Conservation (phyloP, 2,329 filamentous ascomycete genomes). For the Arthrobotrys conoides region DNA sequence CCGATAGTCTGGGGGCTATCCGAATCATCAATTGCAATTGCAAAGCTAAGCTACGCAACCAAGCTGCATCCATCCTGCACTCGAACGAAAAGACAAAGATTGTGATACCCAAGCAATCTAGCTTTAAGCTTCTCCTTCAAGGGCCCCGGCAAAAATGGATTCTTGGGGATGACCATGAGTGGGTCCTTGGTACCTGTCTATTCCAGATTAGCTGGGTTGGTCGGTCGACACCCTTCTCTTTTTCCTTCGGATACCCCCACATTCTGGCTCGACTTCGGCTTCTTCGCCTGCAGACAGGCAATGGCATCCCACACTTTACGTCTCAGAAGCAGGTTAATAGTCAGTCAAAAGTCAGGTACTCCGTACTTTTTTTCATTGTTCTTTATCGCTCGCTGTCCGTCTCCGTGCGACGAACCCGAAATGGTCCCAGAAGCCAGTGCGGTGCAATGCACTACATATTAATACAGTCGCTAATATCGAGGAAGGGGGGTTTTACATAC, state of each 20-base stretch:
- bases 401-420: constrained; percentile 27
- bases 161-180: neutral
- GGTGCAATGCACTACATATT: neutral
- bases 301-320: constrained; percentile 38
- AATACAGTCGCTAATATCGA: constrained; percentile 16
- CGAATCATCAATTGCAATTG: neutral
- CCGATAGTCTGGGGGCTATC: too few species aligned
- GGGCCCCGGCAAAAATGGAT: neutral
- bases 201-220: constrained; percentile 14
- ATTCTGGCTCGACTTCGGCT: neutral
- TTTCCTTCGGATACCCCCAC: constrained; percentile 24
- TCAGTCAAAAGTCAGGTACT: constrained; percentile 4
- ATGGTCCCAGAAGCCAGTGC: neutral
- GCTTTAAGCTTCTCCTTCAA: neutral
- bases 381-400: constrained; percentile 2
- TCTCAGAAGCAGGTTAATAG: neutral
- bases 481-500: neutral
- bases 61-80: neutral
- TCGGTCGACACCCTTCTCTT: constrained; percentile 23
- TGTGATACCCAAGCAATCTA: neutral
- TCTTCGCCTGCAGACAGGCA: constrained; percentile 5
- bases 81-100: neutral
- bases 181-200: constrained; percentile 7
- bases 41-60: neutral
- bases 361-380: neutral